Evolutionary conservation across 208 protist genomes (phyloP).

Genomic region (Histomonas meleagridis): DNA sequence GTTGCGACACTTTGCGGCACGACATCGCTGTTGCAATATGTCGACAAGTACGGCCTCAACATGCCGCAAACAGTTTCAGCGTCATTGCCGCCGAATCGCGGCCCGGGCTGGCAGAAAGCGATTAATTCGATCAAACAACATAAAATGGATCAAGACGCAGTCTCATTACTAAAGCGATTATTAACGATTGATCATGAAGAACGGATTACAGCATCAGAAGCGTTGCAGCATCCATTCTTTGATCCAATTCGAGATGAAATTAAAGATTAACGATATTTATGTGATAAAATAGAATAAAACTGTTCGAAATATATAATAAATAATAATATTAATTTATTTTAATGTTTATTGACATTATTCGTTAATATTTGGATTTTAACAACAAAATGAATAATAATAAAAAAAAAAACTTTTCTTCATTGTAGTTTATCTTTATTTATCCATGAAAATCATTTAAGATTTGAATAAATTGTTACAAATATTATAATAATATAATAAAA

Average conservation of each 20-base stretch:
- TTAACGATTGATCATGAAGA: constrained; percentile 67
- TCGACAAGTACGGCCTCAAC: constrained; percentile 78
- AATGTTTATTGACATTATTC: too few relatives aligned
- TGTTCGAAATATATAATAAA: too few relatives aligned
- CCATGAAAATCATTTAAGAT: too few relatives aligned
- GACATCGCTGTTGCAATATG: constrained; percentile 34
- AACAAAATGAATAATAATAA: too few relatives aligned
- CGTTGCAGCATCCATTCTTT: constrained; percentile 95
- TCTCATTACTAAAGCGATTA: constrained; percentile 90
- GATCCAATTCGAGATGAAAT: constrained; percentile 70
- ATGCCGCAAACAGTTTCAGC: constrained; percentile 62
- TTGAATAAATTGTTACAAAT: too few relatives aligned
- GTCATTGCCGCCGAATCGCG: constrained; percentile 67
- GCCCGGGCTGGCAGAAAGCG: constrained; percentile 71
- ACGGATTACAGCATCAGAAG: constrained; percentile 86
- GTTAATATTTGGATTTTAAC: too few relatives aligned
- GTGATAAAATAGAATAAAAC: too few relatives aligned
- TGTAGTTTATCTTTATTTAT: too few relatives aligned
- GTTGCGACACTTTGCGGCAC: constrained; percentile 79
- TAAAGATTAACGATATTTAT: too few relatives aligned
- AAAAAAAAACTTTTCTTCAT: too few relatives aligned
- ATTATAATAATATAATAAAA: too few relatives aligned
- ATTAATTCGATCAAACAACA: constrained; percentile 69
- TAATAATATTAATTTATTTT: too few relatives aligned
- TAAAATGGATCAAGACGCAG: constrained; percentile 74